Conservation (phyloP, 805 yeast genomes). For the Ogataea paraovalis region DNA sequence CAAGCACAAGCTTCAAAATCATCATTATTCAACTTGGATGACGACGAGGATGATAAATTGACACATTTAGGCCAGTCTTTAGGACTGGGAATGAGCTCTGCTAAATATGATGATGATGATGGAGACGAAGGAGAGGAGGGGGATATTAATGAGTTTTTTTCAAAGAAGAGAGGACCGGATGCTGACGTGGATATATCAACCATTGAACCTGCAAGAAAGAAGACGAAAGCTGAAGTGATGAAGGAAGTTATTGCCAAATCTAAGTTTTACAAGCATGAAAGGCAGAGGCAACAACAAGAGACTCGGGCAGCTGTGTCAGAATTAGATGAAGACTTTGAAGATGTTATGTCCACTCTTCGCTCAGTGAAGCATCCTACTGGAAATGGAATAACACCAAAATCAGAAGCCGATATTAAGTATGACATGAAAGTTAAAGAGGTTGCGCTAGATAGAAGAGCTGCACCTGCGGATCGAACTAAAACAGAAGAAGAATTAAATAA, state of each 20-base stretch:
- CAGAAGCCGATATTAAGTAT: constrained; percentile 48
- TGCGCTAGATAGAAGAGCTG: constrained; percentile 69
- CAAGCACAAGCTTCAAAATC: constrained; percentile 56
- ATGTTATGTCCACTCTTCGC: constrained; percentile 46
- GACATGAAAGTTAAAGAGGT: constrained; percentile 65
- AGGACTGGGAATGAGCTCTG: constrained; percentile 29
- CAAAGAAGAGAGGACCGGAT: constrained; percentile 32
- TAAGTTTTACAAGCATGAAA: constrained; percentile 69
- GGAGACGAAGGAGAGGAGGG: constrained; percentile 44
- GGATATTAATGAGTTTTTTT: constrained; percentile 28
- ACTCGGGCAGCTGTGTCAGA: constrained; percentile 58
- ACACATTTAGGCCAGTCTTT: constrained; percentile 80
- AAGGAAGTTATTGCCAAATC: constrained; percentile 81
- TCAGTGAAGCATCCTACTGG: constrained; percentile 21
- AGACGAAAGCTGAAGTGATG: constrained; percentile 82
- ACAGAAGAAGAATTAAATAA: constrained; percentile 65
- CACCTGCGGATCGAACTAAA: constrained; percentile 76
- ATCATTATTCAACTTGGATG: constrained; percentile 71
- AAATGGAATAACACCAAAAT: constrained; percentile 31
- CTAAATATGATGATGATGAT: constrained; percentile 32
- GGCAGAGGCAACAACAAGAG: constrained; percentile 62
- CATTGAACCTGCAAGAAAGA: constrained; percentile 49
- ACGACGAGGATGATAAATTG: constrained; percentile 53
- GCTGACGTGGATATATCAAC: constrained; percentile 22
- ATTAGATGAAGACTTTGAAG: constrained; percentile 70